Evolutionary conservation across 257 asterid genomes (phyloP), one percentile per base, ranked within the genome.

Genomic region (Solanum rostratum): DNA sequence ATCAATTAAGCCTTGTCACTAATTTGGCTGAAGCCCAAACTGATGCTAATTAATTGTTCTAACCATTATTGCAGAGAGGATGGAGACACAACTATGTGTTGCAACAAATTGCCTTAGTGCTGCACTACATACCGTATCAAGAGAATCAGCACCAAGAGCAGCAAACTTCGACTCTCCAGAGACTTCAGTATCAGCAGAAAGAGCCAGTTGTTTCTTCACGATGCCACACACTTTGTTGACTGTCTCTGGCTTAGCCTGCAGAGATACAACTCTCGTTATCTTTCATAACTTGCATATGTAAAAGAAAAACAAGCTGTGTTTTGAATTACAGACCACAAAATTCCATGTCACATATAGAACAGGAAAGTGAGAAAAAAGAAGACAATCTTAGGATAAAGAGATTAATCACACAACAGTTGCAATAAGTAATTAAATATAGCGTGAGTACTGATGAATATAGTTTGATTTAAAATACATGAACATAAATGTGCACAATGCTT

Each of bases 61-160:
- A 45, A 22, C 39, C 13, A 45, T 45, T 73, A 45, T 11, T 45
- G 39, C 22, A 1, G 59, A 22, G 46, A 45, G 33, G 20, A 46
- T 4, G n/a, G 76, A 66, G 76, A 66, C 46, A 33, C 7, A 14
- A 45, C 80, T 7, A 45, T 24, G 24, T 59, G 16, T 29, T 49
- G 60, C 62, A 76, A 27, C 62, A 76, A 49, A 49, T 76, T 9
- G 14, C 82, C 81, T 8, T 27, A 2, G 10, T 27, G 14, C 45
- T 45, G 16, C 16, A 50, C 30, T 63, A 82, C 76, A 54, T 94
- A 96, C 98, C 88, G 99, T 96, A 91, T 96, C 99, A 74, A 94
- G 98, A 66, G 99, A 96, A 88, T 96, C 99, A 53, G 99, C 98
- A 79, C 99, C 99, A 86, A 96, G 96, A 7, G 91, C 45, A 14